Percentiles rank a stretch among this genome's conserved stretches.
phyloP scores from a whole-genome alignment of 73 alveolate species.

The Paramecium primaurelia region DNA sequence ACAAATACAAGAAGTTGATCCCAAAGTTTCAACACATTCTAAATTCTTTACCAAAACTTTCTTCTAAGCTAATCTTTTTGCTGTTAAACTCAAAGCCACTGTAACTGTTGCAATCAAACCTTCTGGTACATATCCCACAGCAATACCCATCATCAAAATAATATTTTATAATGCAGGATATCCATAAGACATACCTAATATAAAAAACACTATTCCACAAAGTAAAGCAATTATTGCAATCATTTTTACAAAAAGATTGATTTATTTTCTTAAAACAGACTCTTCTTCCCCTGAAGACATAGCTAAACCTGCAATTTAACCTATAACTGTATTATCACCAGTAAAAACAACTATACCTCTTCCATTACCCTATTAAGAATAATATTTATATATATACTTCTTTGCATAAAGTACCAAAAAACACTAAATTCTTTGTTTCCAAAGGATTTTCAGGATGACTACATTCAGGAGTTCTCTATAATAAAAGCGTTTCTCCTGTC shows the following conservation, averaged over 20 bases:
- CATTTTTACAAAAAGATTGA: conserved; percentile 84
- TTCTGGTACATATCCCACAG: conserved; percentile 96
- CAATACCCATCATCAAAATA: conserved; percentile 88
- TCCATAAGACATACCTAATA: conserved; percentile 78
- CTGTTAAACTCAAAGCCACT: conserved; percentile 89
- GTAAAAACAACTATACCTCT: conserved; percentile 90
- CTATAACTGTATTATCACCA: conserved; percentile 96
- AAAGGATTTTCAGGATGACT: conserved; percentile 90
- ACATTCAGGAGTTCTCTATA: conserved; percentile 81
- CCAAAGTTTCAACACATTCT: conserved; percentile 95
- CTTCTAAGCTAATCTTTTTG: conserved; percentile 85
- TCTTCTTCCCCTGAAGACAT: conserved; percentile 80
- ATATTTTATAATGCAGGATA: conserved; percentile 82
- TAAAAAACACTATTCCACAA: conserved; percentile 84
- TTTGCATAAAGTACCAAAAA: conserved; percentile 93
- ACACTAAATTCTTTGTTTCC: conserved; percentile 91
- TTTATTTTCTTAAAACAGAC: conserved; percentile 87
- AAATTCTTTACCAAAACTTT: conserved; percentile 92
- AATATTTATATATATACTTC: conserved; percentile 11
- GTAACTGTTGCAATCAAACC: conserved; percentile 93
- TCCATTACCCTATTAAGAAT: conserved; percentile 79
- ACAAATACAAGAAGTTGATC: conserved; percentile 97
- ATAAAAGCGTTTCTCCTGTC: conserved; percentile 95
- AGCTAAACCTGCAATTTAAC: conserved; percentile 95
- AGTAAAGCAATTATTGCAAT: conserved; percentile 88